Evolutionary conservation across 306 rosid genomes (phyloP), one percentile per base, ranked within the genome.

Genomic region (Clitoria ternatea): DNA sequence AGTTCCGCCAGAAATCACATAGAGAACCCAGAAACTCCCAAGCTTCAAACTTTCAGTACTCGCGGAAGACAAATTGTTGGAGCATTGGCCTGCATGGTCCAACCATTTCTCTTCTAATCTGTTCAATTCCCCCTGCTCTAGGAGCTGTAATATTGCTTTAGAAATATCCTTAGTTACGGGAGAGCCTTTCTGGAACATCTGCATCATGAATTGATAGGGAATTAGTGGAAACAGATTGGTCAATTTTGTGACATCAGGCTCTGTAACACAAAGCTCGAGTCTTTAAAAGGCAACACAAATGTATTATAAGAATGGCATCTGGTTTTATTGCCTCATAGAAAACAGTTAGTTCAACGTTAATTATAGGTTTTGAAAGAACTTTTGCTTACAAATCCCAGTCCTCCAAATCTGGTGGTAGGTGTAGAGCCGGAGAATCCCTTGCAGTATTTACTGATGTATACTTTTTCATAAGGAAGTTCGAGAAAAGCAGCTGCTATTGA

Each of bases 131-230:
- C 92, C 96, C 6, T 61, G 1, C 54, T 88, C 82, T 32, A 70
- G 52, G 20, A 88, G 84, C 23, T 57, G 19, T 47, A 88, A 66
- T 59, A 91, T 85, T 12, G 86, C 88, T 68, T 43, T 57, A 3
- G 96, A 85, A 53, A 88, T 40, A 64, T 91, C 96, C 80, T 19
- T 86, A 7, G 74, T 76, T 43, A 91, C 9, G 14, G 96, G 96
- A 2, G 97, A 88, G 52, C 96, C 97, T 75, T 82, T 86, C 63
- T 77, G 87, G 78, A 91, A 86, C 53, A 74, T 75, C 97, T 88
- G 88, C 79, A 74, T 36, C 61, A 79, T 14, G 36, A 12, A 39
- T 60, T 68, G 47, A 12, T 23, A 26, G 4, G 60, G 7, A 27
- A 71, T 20, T 63, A 43, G 42, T 15, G 6, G 22, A 59, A 9